Conservation (phyloP, 2,329 filamentous ascomycete genomes). For the Pleurostoma richardsiae region DNA sequence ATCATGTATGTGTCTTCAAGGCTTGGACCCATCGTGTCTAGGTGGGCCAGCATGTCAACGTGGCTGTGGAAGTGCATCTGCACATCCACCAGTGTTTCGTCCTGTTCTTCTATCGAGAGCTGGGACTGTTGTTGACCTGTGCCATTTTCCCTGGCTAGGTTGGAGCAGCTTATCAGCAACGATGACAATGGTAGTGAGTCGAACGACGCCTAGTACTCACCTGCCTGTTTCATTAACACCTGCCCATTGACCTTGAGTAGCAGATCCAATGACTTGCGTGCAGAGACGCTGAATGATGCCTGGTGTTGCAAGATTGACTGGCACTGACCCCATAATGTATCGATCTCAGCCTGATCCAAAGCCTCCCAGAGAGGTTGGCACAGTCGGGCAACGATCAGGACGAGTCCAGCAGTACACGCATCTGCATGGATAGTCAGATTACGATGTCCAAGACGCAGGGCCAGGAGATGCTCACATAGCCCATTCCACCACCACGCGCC, state of each 20-base stretch:
- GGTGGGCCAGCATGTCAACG: background rate
- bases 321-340: conserved; percentile 10
- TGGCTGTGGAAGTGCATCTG: conserved; percentile 8
- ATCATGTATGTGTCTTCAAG: conserved; percentile 4
- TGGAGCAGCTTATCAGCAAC: background rate
- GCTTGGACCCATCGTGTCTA: background rate
- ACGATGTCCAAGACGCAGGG: background rate
- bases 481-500: conserved; percentile 16
- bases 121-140: background rate
- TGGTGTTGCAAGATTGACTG: conserved; percentile 10
- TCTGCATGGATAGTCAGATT: conserved; percentile 4
- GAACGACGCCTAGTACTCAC: conserved; percentile 1
- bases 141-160: background rate
- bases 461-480: conserved; percentile 8
- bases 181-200: background rate
- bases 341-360: conserved; percentile 7
- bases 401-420: conserved; percentile 12
- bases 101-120: background rate
- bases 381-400: conserved; percentile 11
- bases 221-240: conserved; percentile 9
- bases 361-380: conserved; percentile 5
- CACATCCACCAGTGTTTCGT: background rate
- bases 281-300: conserved; percentile 13
- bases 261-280: conserved; percentile 9
- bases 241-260: conserved; percentile 10